Evolutionary conservation across 2,329 filamentous ascomycete species (phyloP).

Genomic region (Penicillium sp.): DNA sequence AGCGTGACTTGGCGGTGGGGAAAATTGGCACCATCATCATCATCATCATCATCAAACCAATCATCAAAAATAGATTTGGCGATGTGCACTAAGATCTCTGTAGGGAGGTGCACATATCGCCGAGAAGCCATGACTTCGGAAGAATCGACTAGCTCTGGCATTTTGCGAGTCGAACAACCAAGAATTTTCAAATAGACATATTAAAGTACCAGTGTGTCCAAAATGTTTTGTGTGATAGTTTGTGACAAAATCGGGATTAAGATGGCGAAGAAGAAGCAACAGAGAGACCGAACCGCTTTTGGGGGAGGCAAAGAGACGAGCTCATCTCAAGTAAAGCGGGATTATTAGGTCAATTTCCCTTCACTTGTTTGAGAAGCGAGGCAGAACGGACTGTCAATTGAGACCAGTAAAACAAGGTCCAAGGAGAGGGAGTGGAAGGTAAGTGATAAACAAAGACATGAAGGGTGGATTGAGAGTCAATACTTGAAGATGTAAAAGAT

Average conservation of each 20-base stretch:
- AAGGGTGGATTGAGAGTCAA: not conserved
- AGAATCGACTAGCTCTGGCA: not conserved
- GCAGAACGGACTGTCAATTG: not conserved
- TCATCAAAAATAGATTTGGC: not conserved
- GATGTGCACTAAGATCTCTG: conserved; percentile 1
- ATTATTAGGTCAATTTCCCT: not conserved
- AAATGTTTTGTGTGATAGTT: not conserved
- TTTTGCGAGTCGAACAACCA: not conserved
- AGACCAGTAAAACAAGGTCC: not conserved
- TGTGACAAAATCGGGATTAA: not conserved
- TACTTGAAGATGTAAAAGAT: not conserved
- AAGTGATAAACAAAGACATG: not conserved
- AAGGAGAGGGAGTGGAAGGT: not conserved
- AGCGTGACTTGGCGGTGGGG: conserved; percentile 41
- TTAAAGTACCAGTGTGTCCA: not conserved
- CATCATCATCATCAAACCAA: not conserved
- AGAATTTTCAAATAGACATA: not conserved
- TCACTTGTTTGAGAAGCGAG: not conserved
- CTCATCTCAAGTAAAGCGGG: not conserved
- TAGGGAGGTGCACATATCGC: conserved; percentile 6
- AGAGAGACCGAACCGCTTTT: not conserved
- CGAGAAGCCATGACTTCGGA: not conserved
- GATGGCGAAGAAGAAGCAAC: not conserved
- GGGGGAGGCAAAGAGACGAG: not conserved
- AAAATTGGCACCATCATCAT: too few species aligned